Conservation (phyloP, 768 basidiomycete species). For the Zangia roseola region DNA sequence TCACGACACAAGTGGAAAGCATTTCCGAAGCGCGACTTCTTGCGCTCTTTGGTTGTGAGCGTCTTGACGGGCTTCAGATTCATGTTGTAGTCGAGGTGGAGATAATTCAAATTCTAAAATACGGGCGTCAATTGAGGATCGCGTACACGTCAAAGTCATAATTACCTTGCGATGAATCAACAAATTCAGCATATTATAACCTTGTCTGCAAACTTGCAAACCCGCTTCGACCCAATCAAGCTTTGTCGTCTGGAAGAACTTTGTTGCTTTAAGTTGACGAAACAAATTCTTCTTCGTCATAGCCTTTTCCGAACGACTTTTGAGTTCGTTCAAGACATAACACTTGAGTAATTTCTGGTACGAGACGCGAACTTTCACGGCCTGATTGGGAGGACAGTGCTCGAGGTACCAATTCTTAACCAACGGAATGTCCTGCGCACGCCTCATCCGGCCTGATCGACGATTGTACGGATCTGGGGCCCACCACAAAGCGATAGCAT, state of each 20-base stretch:
- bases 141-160: not conserved
- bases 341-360: slow-evolving; percentile 98
- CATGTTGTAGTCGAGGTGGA: slow-evolving; percentile 98
- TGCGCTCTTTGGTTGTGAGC: slow-evolving; percentile 97
- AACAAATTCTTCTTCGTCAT: slow-evolving; percentile 99
- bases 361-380: slow-evolving; percentile 97
- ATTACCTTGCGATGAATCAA: slow-evolving; percentile 95
- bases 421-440: slow-evolving; percentile 93
- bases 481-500: slow-evolving; percentile 98
- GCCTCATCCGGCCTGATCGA: slow-evolving; percentile 87
- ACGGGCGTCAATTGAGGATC: not conserved
- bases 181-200: slow-evolving; percentile 99
- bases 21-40: slow-evolving; percentile 99
- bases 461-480: slow-evolving; percentile 94
- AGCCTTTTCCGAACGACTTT: slow-evolving; percentile 86
- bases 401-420: slow-evolving; percentile 99
- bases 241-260: slow-evolving; percentile 98
- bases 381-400: slow-evolving; percentile 93
- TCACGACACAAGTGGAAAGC: slow-evolving; percentile 98
- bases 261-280: slow-evolving; percentile 94
- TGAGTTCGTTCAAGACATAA: slow-evolving; percentile 92
- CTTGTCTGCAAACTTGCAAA: slow-evolving; percentile 96
- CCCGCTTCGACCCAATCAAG: slow-evolving; percentile 99
- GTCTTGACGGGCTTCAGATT: slow-evolving; percentile 98
- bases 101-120: slow-evolving; percentile 79